A percentile compares a stretch with the other conserved stretches of the same genome.
phyloP scores from a whole-genome alignment of 768 basidiomycete species.

The Kwoniella newhampshirensis region DNA sequence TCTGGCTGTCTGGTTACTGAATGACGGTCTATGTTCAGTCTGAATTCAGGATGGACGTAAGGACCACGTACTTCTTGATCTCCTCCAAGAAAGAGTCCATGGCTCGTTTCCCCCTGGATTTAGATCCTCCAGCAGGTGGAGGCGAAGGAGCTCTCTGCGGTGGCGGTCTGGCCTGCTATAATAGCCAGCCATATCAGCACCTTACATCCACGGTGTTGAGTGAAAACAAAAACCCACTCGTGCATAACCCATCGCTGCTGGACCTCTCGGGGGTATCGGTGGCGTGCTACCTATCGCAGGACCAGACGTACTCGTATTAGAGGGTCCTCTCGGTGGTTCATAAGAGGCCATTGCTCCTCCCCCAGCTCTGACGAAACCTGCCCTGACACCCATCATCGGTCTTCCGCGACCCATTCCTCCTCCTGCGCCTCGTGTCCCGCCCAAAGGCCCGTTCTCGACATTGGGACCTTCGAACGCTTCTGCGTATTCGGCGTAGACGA shows the following conservation, averaged over 20 bases:
- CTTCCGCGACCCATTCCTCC: not conserved
- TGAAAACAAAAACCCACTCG: no score
- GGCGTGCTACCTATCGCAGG: not conserved
- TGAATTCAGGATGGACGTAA: not conserved
- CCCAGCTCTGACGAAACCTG: slow-evolving; percentile 53
- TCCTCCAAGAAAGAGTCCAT: slow-evolving; percentile 97
- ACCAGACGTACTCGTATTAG: not conserved
- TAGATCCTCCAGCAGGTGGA: slow-evolving; percentile 58
- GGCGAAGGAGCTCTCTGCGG: slow-evolving; percentile 60
- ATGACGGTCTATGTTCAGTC: slow-evolving; percentile 12
- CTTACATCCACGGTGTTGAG: no score
- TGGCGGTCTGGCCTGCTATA: slow-evolving; percentile 2
- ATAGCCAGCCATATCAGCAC: not conserved
- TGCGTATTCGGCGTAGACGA: slow-evolving; percentile 52
- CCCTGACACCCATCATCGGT: slow-evolving; percentile 27
- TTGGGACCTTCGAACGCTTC: slow-evolving; percentile 44
- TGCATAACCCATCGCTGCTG: slow-evolving; percentile 27
- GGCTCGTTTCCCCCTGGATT: slow-evolving; percentile 87
- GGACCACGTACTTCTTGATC: slow-evolving; percentile 71
- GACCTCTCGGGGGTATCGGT: slow-evolving; percentile 15
- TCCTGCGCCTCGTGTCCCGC: slow-evolving; percentile 14
- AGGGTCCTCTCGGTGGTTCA: slow-evolving; percentile 6
- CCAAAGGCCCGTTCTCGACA: slow-evolving; percentile 17
- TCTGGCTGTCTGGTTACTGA: slow-evolving; percentile 85
- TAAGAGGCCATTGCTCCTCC: slow-evolving; percentile 31